Evolutionary conservation across 1,139 yeast species (phyloP), one percentile per base, ranked within the genome.

Genomic region (Candida sanyaensis): DNA sequence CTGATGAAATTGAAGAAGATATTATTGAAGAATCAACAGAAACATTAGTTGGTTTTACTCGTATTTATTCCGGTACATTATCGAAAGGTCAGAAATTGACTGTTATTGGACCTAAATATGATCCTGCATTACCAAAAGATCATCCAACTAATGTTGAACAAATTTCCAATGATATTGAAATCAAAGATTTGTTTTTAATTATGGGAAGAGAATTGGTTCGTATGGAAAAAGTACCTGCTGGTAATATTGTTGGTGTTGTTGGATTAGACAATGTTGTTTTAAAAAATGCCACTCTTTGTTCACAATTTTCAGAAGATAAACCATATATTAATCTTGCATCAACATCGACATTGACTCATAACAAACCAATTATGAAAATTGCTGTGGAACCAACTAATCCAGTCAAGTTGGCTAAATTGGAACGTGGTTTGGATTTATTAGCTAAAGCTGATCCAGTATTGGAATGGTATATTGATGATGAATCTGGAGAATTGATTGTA

Each of bases 301-400:
- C 77, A 0, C 60, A 67, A 56, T 75, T 52, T 59, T 75, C 34
- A 68, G 78, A 48, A 54, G 75, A 36, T 58, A 74, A 42, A 83
- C 96, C 65, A 73, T 90, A 51, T 81, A 85, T 73, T 64, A 95
- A 64, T 86, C 93, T 50, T 80, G 96, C 72, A 61, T 86, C 62
- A 66, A 82, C 67, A 52, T 82, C 65, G 0, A 66, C 77, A 0
- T 68, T 75, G 75, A 84, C 60, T 70, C 90, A 52, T 81, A 92
- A 75, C 53, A 75, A 75, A 37, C 99, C 99, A 1, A 92, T 95
- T 62, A 88, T 95, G 62, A 83, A 91, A 57, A 96, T 93, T 34
- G 98, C 99, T 0, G 77, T 95, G 10, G 99, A 95, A 60, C 97
- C 99, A 1, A 86, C 82, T 4, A 88, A 90, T 59, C 96, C 97